Evolutionary conservation across 257 asterid species (phyloP), one percentile per base, ranked within the genome.

Genomic region (Rehmannia glutinosa): DNA sequence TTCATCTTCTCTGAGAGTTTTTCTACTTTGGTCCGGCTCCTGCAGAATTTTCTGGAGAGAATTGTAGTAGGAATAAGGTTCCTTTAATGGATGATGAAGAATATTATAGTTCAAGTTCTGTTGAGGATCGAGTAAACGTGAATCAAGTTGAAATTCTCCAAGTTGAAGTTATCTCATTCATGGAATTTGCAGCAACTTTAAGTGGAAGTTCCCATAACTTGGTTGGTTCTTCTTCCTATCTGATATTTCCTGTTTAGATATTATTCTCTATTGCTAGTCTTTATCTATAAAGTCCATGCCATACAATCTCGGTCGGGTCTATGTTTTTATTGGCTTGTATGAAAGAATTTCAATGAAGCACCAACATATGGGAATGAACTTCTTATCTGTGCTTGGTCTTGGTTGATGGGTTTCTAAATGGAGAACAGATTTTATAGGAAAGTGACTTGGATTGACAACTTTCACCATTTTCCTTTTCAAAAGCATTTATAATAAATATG

Each of bases 1-100:
- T 90, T 93, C 56, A 85, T 94, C 78, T 90, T 94, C 91, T 94
- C 99, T 52, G 99, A 93, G 91, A 91, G 72, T 62, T 84, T 94
- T 91, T 90, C 77, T 93, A 90, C 84, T 93, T 85, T 78, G 86
- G 83, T 72, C 95, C 87, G 25, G 74, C 86, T 59, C 78, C 92
- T 58, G 76, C 78, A 54, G 95, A 84, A 10, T 74, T 72, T 62
- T 69, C 74, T 55, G 86, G 74, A 43, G 81, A 67, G 28, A 75
- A 76, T 54, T 64, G 38, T 39, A 35, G 51, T 46, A 52, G 49
- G 75, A 61, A 47, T 50, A 78, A 76, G 73, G 64, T 72, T 73
- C 64, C 75, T 62, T 39, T 63, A 38, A 53, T 74, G 72, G 73
- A 64, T 21, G 69, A 71, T 35, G 82, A 76, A 70, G 76, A 62